Conservation (phyloP, 2,329 filamentous ascomycete species). For the Talaromyces pinophilus region DNA sequence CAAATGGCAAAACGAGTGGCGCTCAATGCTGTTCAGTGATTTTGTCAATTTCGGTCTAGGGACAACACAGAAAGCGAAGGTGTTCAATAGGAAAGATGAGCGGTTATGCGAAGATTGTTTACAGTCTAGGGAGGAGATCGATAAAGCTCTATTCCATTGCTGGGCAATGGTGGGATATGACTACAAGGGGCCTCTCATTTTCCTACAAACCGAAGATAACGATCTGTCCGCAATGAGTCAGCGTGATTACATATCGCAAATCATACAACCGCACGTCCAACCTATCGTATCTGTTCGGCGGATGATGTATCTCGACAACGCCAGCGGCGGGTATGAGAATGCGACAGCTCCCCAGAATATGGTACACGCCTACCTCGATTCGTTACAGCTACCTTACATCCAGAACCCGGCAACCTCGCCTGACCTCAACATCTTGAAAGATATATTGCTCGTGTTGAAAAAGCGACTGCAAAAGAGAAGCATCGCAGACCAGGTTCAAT, state of each 20-base stretch:
- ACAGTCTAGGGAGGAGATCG: conserved; percentile 22
- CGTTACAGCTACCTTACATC: conserved; percentile 22
- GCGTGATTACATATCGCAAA: conserved; percentile 22
- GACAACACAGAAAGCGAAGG: conserved; percentile 23
- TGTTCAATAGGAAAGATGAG: conserved; percentile 24
- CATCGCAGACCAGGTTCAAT: conserved; percentile 21
- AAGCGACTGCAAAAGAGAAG: conserved; percentile 24
- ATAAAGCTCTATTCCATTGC: conserved; percentile 23
- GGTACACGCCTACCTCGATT: conserved; percentile 24
- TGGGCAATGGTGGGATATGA: conserved; percentile 26
- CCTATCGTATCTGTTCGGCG: conserved; percentile 21
- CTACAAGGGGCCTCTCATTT: conserved; percentile 25
- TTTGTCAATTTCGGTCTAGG: conserved; percentile 24
- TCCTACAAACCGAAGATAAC: conserved; percentile 17
- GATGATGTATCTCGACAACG: conserved; percentile 23
- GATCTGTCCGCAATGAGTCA: conserved; percentile 20
- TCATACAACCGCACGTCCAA: conserved; percentile 24
- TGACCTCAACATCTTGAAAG: conserved; percentile 25
- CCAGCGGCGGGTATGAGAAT: conserved; percentile 10
- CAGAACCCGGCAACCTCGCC: conserved; percentile 23
- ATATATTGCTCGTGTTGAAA: conserved; percentile 24
- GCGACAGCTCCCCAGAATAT: conserved; percentile 18
- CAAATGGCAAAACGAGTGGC: conserved; percentile 24
- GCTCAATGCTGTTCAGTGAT: conserved; percentile 24
- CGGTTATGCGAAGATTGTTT: conserved; percentile 24